Evolutionary conservation across 169 alveolate species (phyloP), one percentile per base, ranked within the genome.

Genomic region (Plasmodium relictum): DNA sequence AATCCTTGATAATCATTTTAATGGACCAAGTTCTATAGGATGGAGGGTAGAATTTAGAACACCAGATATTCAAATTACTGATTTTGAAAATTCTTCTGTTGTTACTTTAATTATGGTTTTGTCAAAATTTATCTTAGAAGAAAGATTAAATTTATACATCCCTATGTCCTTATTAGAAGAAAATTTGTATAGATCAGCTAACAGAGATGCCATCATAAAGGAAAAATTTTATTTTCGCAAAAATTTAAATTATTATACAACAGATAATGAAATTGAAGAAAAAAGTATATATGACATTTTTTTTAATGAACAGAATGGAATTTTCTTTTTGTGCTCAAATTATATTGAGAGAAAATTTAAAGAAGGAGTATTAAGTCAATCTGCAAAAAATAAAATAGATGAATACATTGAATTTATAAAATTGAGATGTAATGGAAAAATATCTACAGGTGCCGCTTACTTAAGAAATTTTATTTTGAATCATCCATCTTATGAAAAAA

Each of bases 11-110:
- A 70, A 39, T 72, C 88, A 89, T 59, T 88, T 91, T 44, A 59
- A 63, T 12, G 71, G 54, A n/a, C 80, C 74, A 16, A 74, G 61
- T 37, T 89, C 80, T 26, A 48, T 71, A 18, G 74, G 89, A 16
- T 98, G 99, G 99, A 96, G 99, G 89, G 98, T 98, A 0, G 99
- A 98, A 91, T 96, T 98, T 69, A 92, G 99, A 39, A 95, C 99
- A 0, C 97, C 97, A 92, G 99, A 98, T 90, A 91, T 97, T 20
- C 98, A 98, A 88, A 87, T 98, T 45, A 96, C 99, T 10, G 99
- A 98, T 52, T 97, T 93, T 86, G 99, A 98, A 91, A 98, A 98
- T 74, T 94, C 97, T 0, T 96, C 98, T 42, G 95, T 97, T 85
- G 91, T 97, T 18, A 85, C 96, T 26, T 89, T 94, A 61, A 88